phyloP scores from a whole-genome alignment of 2,329 filamentous ascomycete genomes.

The Pseudogymnoascus verrucosus region DNA sequence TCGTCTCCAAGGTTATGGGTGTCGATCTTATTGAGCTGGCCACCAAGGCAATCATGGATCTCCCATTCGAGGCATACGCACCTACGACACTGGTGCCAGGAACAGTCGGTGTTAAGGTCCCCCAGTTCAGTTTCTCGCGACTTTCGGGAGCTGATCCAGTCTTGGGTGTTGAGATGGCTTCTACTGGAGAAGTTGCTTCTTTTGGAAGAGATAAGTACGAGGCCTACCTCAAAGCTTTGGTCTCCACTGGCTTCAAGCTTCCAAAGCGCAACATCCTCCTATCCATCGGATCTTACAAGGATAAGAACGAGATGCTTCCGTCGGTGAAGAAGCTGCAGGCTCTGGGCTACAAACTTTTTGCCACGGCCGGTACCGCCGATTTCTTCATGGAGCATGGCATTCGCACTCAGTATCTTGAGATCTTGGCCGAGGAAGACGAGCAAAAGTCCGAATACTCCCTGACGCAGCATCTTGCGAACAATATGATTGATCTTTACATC shows the following conservation, averaged over 20 bases:
- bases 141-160: slow-evolving; percentile 94
- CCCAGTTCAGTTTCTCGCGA: slow-evolving; percentile 97
- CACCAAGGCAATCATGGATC: slow-evolving; percentile 87
- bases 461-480: slow-evolving; percentile 93
- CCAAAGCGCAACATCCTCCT: slow-evolving; percentile 92
- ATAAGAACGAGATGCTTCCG: slow-evolving; percentile 95
- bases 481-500: slow-evolving; percentile 97
- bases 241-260: slow-evolving; percentile 93
- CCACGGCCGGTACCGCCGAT: slow-evolving; percentile 92
- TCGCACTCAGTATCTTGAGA: slow-evolving; percentile 86
- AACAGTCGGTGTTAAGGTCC: slow-evolving; percentile 94
- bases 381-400: slow-evolving; percentile 91
- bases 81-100: slow-evolving; percentile 65
- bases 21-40: slow-evolving; percentile 98
- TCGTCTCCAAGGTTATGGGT: slow-evolving; percentile 97
- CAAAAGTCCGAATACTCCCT: slow-evolving; percentile 95
- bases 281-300: slow-evolving; percentile 94
- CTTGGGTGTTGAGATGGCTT: slow-evolving; percentile 97
- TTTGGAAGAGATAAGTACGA: slow-evolving; percentile 96
- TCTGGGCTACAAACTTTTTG: slow-evolving; percentile 91
- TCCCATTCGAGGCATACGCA: slow-evolving; percentile 77
- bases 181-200: slow-evolving; percentile 94
- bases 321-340: slow-evolving; percentile 83
- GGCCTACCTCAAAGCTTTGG: slow-evolving; percentile 90
- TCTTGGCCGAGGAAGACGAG: slow-evolving; percentile 69